Percentiles rank a stretch among this genome's conserved stretches.
Conservation (phyloP, 2,329 filamentous ascomycete species). For the Aspergillus cejpii region DNA sequence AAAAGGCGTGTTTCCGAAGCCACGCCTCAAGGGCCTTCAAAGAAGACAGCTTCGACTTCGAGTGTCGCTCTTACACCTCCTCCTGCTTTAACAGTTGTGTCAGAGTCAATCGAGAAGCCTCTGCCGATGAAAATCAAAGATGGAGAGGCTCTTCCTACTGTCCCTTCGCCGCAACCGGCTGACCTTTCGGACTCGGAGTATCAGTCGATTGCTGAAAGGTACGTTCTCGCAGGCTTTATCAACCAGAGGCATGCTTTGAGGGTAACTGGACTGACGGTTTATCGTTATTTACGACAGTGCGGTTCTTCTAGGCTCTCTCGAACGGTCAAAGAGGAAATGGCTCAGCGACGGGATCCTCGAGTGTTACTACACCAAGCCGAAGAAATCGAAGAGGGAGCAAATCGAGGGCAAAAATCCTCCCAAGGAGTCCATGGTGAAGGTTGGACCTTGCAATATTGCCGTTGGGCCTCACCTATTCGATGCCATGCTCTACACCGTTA, state of each 20-base stretch:
- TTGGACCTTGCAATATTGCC: slow-evolving; percentile 54
- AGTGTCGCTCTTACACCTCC: slow-evolving; percentile 20
- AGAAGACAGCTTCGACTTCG: slow-evolving; percentile 33
- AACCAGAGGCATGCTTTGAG: background rate
- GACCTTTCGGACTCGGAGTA: slow-evolving; percentile 49
- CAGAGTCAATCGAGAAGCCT: slow-evolving; percentile 32
- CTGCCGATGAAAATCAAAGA: slow-evolving; percentile 51
- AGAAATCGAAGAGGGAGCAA: slow-evolving; percentile 49
- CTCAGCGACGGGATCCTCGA: slow-evolving; percentile 49
- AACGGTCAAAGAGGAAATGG: slow-evolving; percentile 55
- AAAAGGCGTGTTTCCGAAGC: slow-evolving; percentile 41
- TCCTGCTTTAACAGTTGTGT: slow-evolving; percentile 23
- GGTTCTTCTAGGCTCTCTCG: slow-evolving; percentile 52
- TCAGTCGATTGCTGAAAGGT: slow-evolving; percentile 55
- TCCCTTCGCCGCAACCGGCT: slow-evolving; percentile 45
- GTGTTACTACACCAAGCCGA: slow-evolving; percentile 53
- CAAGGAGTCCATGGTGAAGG: slow-evolving; percentile 48
- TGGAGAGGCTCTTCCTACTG: slow-evolving; percentile 49
- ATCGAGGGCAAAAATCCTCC: slow-evolving; percentile 44
- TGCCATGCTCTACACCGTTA: slow-evolving; percentile 51
- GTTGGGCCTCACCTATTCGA: slow-evolving; percentile 60
- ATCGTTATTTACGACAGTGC: slow-evolving; percentile 36
- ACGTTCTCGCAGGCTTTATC: background rate
- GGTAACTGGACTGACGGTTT: background rate
- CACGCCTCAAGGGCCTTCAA: slow-evolving; percentile 23